Base-by-base conservation (phyloP, 2,329 filamentous ascomycete species). In the Fusarium beomiforme region DNA sequence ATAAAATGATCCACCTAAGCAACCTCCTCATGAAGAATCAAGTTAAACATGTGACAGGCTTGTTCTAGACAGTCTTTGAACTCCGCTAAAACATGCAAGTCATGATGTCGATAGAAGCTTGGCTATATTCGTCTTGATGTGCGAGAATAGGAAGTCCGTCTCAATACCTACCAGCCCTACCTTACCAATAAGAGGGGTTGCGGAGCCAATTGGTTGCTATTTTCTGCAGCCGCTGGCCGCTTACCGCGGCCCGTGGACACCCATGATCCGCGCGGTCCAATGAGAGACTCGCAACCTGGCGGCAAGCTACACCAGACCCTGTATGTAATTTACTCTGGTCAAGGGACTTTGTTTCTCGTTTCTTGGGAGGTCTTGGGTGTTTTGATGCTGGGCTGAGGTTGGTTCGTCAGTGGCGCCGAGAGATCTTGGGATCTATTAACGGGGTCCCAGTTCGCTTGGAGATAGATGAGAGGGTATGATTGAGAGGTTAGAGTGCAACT, bases 221-320 rank as follows among this genome's bases (percentile, higher is more conserved):
- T 73, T 75, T 75, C 71, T 76, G 67, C 74, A 76, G 72, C 61
- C 74, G 74, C 74, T 72, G 74, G 69, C 74, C 72, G 66, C 71
- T 62, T 71, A 59, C 57, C 56, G 64, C 72, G 74, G 72, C 74
- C 74, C 64, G 70, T 51, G 29, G 24, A 53, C 44, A 50, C 63
- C 64, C 62, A 59, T 67, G 57, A 46, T 47, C 68, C 49, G 55
- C 49, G 55, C 41, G 43, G 58, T 54, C 73, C 71, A 75, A 75
- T 70, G 31, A 72, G 21, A 17, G 31, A 7, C 21, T 41, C 4
- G 17, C 19, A 44, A 19, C 39, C 17, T 21, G 49, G 61, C 42
- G 53, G 41, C 64, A 71, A 63, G 41, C 42, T 43, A 37, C 37
- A 33, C 11, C 21, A 31, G 31, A 44, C 60, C 59, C 61, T 64